phyloP scores from a whole-genome alignment of 352 stramenopile genomes.

The Thalassiosira mediterranea region DNA sequence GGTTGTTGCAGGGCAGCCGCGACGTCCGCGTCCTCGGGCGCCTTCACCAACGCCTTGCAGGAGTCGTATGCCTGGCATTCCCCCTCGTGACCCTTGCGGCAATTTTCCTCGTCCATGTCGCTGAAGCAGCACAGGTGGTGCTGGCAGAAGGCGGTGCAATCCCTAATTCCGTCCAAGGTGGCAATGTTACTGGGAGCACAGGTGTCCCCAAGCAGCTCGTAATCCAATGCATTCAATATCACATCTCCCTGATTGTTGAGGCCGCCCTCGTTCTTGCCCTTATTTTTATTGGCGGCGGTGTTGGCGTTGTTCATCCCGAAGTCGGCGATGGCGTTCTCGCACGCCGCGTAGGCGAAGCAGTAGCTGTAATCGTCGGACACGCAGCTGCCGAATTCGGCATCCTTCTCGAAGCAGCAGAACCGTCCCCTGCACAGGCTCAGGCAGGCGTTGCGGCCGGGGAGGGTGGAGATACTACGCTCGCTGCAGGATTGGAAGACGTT shows the following conservation, averaged over 20 bases:
- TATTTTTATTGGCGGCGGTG: not conserved
- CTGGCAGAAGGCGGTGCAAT: constrained; percentile 47
- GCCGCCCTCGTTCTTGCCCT: not conserved
- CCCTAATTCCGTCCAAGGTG: constrained; percentile 33
- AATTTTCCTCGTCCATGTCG: constrained; percentile 16
- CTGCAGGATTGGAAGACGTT: constrained; percentile 39
- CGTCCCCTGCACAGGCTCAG: constrained; percentile 25
- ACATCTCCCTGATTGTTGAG: not conserved
- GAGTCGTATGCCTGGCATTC: constrained; percentile 27
- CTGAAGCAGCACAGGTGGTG: constrained; percentile 53
- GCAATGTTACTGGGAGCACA: constrained; percentile 22
- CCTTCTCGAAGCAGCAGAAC: constrained; percentile 50
- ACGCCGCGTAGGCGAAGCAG: constrained; percentile 43
- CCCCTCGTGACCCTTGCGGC: not conserved
- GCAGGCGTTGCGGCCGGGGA: constrained; percentile 6
- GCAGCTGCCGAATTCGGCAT: constrained; percentile 23
- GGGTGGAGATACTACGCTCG: constrained; percentile 20
- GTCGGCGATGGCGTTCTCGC: constrained; percentile 36
- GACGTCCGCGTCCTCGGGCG: not conserved
- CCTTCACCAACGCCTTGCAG: constrained; percentile 31
- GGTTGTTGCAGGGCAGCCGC: no score
- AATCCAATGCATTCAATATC: constrained; percentile 22
- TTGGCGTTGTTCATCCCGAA: constrained; percentile 43
- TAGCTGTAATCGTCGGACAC: constrained; percentile 23
- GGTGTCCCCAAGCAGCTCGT: constrained; percentile 17